A percentile compares a stretch with the other conserved stretches of the same genome.
phyloP scores from a whole-genome alignment of 768 basidiomycete genomes.

The Lanmaoa rubissima region DNA sequence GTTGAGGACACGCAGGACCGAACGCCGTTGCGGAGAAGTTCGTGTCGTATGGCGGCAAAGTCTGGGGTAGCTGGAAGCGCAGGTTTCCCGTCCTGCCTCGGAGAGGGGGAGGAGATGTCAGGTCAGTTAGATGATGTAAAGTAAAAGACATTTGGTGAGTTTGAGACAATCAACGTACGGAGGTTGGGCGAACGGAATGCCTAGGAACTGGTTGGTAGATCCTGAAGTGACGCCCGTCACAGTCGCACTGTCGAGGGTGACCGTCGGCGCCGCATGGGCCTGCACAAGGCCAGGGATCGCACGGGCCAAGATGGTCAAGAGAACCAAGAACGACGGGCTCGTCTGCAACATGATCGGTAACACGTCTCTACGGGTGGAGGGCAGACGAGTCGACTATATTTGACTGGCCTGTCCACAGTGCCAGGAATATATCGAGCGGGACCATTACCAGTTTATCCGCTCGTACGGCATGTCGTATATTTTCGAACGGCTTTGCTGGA shows the following conservation, averaged over 20 bases:
- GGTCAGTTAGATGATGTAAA: neutral
- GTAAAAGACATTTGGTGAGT: neutral
- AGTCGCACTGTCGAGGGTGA: conserved; percentile 29
- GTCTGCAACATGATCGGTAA: neutral
- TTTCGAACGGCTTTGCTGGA: neutral
- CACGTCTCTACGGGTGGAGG: too few species aligned
- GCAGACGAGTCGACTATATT: neutral
- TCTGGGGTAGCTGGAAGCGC: conserved; percentile 32
- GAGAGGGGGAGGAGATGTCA: too few species aligned
- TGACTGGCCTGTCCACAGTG: neutral
- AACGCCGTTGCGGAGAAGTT: conserved; percentile 4
- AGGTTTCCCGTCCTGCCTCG: conserved; percentile 30
- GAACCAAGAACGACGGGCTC: neutral
- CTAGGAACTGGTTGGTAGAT: conserved; percentile 33
- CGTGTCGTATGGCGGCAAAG: conserved; percentile 3
- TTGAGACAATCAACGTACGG: conserved; percentile 29
- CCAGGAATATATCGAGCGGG: neutral
- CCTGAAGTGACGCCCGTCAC: conserved; percentile 29
- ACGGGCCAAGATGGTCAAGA: neutral
- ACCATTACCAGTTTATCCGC: neutral
- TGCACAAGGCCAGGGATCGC: neutral
- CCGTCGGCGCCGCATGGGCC: conserved; percentile 14
- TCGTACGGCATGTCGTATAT: neutral
- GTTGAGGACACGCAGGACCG: conserved; percentile 14
- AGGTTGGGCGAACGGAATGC: conserved; percentile 41